Percentiles rank a stretch among this genome's conserved stretches.
Evolutionary conservation across 495 filamentous ascomycete genomes (phyloP).

Genomic region (Trichoderma orchidacearum): DNA sequence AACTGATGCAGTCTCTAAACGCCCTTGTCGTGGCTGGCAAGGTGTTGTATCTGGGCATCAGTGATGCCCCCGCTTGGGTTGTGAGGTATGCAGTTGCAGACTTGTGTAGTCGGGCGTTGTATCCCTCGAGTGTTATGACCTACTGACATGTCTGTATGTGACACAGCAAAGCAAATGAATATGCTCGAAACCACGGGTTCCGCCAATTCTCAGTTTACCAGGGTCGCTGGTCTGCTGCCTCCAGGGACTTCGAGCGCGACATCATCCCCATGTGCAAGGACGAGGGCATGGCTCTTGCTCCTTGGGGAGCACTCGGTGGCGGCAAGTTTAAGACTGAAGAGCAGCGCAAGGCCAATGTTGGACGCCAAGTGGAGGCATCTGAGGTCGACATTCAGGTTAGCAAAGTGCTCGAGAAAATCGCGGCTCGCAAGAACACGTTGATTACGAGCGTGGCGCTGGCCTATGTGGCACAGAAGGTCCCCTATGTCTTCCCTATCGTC

Average conservation of each 20-base stretch:
- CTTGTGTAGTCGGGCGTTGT: no score
- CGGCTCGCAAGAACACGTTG: constrained; percentile 33
- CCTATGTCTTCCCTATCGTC: constrained; percentile 66
- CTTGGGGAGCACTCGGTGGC: constrained; percentile 50
- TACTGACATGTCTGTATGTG: not conserved
- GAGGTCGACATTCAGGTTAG: constrained; percentile 37
- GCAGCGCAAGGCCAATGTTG: constrained; percentile 16
- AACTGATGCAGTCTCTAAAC: constrained; percentile 59
- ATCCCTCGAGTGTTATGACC: no score
- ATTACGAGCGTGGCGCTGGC: constrained; percentile 53
- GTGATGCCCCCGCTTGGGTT: constrained; percentile 59
- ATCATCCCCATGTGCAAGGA: constrained; percentile 51
- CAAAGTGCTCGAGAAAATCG: constrained; percentile 42
- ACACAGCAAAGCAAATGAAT: constrained; percentile 45
- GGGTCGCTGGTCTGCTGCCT: constrained; percentile 45
- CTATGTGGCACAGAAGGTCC: constrained; percentile 60
- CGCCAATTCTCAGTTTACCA: constrained; percentile 56
- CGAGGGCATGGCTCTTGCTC: constrained; percentile 58
- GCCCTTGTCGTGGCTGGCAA: constrained; percentile 44
- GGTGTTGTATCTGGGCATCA: constrained; percentile 57
- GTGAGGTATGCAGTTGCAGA: constrained; percentile 17
- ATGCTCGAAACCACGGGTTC: constrained; percentile 50
- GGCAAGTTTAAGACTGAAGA: constrained; percentile 48
- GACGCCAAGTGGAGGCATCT: constrained; percentile 9
- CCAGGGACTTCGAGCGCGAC: constrained; percentile 56